A percentile compares a stretch with the other conserved stretches of the same genome.
phyloP scores from a whole-genome alignment of 192 early-diverging fungal genomes.

The Coemansia sp. region DNA sequence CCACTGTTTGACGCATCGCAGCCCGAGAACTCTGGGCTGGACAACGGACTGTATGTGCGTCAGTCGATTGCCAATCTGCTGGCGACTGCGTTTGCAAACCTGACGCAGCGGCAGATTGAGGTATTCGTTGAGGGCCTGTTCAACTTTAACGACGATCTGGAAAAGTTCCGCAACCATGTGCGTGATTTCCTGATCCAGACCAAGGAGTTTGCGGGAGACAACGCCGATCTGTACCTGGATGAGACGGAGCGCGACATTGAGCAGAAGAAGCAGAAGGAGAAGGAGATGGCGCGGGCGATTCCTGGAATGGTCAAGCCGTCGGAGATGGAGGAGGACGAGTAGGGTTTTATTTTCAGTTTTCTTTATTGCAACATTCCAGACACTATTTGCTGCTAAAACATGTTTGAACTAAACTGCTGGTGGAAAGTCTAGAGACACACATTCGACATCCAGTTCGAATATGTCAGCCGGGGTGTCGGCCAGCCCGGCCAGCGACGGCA shows the following conservation, averaged over 20 bases:
- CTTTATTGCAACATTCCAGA: neutral
- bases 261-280: slow-evolving; percentile 72
- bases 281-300: slow-evolving; percentile 79
- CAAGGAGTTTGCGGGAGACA: slow-evolving; percentile 91
- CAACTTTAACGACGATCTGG: slow-evolving; percentile 74
- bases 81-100: slow-evolving; percentile 86
- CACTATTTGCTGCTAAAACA: too few relatives aligned
- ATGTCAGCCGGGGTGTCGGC: slow-evolving; percentile 69
- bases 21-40: slow-evolving; percentile 71
- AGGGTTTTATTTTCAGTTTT: slow-evolving; percentile 13
- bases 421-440: slow-evolving; percentile 87
- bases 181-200: slow-evolving; percentile 95
- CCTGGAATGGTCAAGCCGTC: slow-evolving; percentile 97
- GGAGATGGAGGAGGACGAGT: slow-evolving; percentile 63
- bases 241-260: slow-evolving; percentile 87
- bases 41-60: slow-evolving; percentile 77
- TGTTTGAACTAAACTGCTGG: neutral
- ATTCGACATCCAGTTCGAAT: slow-evolving; percentile 79
- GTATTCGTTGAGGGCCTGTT: slow-evolving; percentile 87
- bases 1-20: slow-evolving; percentile 81
- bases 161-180: slow-evolving; percentile 88
- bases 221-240: slow-evolving; percentile 81
- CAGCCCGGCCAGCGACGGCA: slow-evolving; percentile 66
- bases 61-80: slow-evolving; percentile 85
- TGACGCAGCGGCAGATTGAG: slow-evolving; percentile 82